phyloP scores from a whole-genome alignment of 192 early-diverging fungal genomes.

The Thamnidium elegans region DNA sequence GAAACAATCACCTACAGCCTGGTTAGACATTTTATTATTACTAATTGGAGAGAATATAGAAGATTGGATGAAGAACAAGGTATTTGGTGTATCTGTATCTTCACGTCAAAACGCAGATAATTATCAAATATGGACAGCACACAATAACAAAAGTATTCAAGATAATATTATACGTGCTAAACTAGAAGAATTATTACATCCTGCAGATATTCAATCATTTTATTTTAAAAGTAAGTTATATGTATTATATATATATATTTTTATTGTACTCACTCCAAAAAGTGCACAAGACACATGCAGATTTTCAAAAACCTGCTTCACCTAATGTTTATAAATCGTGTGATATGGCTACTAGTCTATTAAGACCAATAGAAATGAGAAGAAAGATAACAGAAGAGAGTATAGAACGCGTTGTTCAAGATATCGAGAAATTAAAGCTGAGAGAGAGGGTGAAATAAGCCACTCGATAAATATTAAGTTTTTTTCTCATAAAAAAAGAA shows the following conservation, averaged over 20 bases:
- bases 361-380: not conserved
- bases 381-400: constrained; percentile 26
- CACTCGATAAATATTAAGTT: not conserved
- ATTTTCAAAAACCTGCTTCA: constrained; percentile 17
- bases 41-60: constrained; percentile 28
- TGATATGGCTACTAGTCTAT: not conserved
- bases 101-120: constrained; percentile 21
- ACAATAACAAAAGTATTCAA: constrained; percentile 1
- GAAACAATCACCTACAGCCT: constrained; percentile 16
- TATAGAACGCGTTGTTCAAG: constrained; percentile 24
- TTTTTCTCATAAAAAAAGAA: not conserved
- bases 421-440: constrained; percentile 18
- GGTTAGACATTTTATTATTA: constrained; percentile 24
- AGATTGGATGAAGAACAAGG: constrained; percentile 14
- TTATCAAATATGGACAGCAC: constrained; percentile 28
- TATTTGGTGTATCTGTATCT: constrained; percentile 30
- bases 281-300: constrained; percentile 35
- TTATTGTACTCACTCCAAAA: not conserved
- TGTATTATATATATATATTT: not conserved
- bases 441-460: constrained; percentile 11
- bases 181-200: constrained; percentile 9
- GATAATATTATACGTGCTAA: not conserved
- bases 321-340: not conserved
- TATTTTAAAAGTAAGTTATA: constrained; percentile 26
- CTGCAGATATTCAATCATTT: constrained; percentile 25